Evolutionary conservation across 768 basidiomycete species (phyloP).

Genomic region (Serpula lacrymans): DNA sequence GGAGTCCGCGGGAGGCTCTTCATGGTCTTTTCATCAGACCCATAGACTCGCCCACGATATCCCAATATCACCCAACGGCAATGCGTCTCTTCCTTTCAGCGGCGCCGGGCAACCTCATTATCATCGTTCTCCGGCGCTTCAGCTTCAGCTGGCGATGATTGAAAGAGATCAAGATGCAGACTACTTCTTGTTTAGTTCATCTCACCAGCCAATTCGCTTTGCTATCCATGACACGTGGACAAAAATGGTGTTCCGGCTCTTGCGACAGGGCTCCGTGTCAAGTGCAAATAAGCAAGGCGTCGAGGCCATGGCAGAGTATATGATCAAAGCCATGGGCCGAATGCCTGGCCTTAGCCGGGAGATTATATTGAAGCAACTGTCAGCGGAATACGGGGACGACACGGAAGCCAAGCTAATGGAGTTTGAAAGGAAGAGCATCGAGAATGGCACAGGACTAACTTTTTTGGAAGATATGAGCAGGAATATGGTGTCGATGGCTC

Average conservation of each 20-base stretch:
- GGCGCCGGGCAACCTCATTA: slow-evolving; percentile 9
- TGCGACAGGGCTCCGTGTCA: neutral
- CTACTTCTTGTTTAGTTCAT: slow-evolving; percentile 17
- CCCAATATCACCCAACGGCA: neutral
- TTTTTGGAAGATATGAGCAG: neutral
- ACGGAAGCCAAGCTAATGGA: neutral
- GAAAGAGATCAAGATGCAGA: slow-evolving; percentile 13
- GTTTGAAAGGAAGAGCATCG: neutral
- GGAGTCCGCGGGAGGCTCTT: slow-evolving; percentile 14
- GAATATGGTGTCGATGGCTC: neutral
- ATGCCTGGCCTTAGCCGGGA: neutral
- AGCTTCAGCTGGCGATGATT: slow-evolving; percentile 16
- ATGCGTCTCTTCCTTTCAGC: neutral
- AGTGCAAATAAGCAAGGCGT: neutral
- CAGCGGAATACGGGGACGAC: neutral
- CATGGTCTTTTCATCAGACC: too few relatives aligned
- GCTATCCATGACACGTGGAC: slow-evolving; percentile 10
- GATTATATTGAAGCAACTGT: neutral
- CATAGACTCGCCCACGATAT: neutral
- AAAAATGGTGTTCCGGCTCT: neutral
- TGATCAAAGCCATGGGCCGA: neutral
- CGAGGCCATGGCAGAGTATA: neutral
- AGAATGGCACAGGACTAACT: neutral
- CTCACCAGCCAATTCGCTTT: slow-evolving; percentile 12
- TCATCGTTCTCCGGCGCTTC: slow-evolving; percentile 11